Conservation (phyloP, 2,329 filamentous ascomycete species). For the Aspergillus carbonarius region DNA sequence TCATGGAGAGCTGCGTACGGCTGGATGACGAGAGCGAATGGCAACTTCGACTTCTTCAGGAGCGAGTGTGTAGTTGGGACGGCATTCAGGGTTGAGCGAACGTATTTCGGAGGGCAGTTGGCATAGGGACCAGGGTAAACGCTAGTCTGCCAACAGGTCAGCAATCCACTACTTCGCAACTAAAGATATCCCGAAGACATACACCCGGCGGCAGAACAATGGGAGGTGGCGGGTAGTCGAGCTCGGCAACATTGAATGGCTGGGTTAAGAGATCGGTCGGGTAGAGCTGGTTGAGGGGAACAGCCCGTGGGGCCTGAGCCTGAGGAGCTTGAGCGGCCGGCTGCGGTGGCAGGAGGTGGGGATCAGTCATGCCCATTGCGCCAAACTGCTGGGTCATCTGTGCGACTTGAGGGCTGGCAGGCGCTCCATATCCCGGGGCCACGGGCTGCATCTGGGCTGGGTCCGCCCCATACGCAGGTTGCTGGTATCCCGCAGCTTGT, state of each 20-base stretch:
- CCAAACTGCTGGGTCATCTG: constrained; percentile 82
- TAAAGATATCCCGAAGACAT: constrained; percentile 43
- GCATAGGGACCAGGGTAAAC: constrained; percentile 87
- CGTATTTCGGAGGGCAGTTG: constrained; percentile 90
- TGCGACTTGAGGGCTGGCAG: constrained; percentile 58
- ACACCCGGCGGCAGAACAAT: constrained; percentile 92
- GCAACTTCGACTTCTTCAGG: constrained; percentile 94
- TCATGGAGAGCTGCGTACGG: constrained; percentile 93
- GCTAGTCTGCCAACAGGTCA: constrained; percentile 64
- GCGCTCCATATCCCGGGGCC: constrained; percentile 63
- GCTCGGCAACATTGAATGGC: constrained; percentile 89
- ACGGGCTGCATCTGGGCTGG: constrained; percentile 57
- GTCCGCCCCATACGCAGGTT: constrained; percentile 46
- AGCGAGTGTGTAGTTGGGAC: constrained; percentile 89
- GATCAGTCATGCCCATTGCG: constrained; percentile 68
- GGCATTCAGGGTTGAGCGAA: constrained; percentile 91
- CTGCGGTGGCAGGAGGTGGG: constrained; percentile 48
- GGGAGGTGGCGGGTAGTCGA: constrained; percentile 86
- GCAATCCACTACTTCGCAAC: constrained; percentile 21
- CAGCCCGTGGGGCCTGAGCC: constrained; percentile 50
- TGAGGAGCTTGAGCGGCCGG: constrained; percentile 38
- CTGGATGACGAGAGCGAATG: constrained; percentile 93
- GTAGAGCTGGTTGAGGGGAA: constrained; percentile 79
- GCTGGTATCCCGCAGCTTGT: constrained; percentile 47
- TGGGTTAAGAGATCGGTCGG: constrained; percentile 88